These are phyloP conservation scores for Solanum medicagineum DNA, from an alignment of 257 asterid genomes.

Conservation along the genomic window DNA sequence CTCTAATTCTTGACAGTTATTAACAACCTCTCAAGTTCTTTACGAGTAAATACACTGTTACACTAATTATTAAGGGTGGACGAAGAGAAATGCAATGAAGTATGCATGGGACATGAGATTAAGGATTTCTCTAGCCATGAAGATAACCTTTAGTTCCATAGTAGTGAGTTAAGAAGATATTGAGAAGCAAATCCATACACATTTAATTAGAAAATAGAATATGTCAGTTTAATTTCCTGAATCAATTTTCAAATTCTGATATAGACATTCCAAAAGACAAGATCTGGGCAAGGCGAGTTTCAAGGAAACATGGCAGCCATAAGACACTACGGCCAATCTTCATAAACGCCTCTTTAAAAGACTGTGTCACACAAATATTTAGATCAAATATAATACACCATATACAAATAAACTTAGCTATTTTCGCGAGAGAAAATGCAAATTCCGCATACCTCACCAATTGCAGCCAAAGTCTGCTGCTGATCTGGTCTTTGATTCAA, in stretches of 20 bases:
- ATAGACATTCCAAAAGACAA: not conserved
- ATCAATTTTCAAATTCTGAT: not conserved
- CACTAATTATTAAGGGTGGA: not conserved
- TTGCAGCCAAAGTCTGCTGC: constrained; percentile 89
- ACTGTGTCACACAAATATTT: not conserved
- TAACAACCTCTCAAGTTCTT: not conserved
- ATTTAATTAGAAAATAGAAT: not conserved
- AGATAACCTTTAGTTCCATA: not conserved
- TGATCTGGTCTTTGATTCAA: constrained; percentile 75
- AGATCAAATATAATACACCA: not conserved
- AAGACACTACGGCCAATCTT: not conserved
- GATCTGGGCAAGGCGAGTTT: not conserved
- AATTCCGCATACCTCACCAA: constrained; percentile 67
- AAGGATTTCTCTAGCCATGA: not conserved
- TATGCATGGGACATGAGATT: not conserved
- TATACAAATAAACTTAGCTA: not conserved
- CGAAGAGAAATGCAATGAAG: not conserved
- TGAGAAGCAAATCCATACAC: not conserved
- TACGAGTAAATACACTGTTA: not conserved
- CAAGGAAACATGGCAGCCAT: not conserved
- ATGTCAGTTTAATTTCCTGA: not conserved
- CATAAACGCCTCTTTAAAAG: not conserved
- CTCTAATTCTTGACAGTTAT: not conserved
- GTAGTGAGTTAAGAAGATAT: not conserved
- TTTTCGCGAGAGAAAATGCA: not conserved